Evolutionary conservation across 1,284 basidiomycete genomes (phyloP).

Genomic region (Ustilago trichophora): DNA sequence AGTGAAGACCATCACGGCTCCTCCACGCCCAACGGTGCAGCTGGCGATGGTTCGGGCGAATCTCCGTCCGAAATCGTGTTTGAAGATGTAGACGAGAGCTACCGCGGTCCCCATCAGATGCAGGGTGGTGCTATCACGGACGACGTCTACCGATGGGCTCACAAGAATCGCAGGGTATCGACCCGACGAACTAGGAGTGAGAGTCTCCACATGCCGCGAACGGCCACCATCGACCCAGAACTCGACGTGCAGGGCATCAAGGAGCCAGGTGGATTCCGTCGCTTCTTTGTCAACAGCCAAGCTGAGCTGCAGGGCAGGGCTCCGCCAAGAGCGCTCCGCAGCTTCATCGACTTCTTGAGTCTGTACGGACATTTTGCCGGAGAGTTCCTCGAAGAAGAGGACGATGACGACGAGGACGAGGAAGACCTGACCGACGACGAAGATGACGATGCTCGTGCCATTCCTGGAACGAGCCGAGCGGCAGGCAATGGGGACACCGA

Average conservation of each 20-base stretch:
- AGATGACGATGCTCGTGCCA: slow-evolving; percentile 31
- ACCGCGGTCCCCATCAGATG: slow-evolving; percentile 59
- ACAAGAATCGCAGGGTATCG: slow-evolving; percentile 55
- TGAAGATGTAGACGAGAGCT: slow-evolving; percentile 48
- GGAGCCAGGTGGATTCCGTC: slow-evolving; percentile 63
- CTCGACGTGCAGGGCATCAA: slow-evolving; percentile 57
- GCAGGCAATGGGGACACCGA: slow-evolving; percentile 52
- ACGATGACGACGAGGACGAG: slow-evolving; percentile 55
- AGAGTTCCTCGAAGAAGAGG: slow-evolving; percentile 60
- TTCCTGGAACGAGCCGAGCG: slow-evolving; percentile 39
- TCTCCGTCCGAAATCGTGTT: slow-evolving; percentile 20
- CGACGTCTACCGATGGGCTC: slow-evolving; percentile 65
- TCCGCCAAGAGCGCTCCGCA: slow-evolving; percentile 59
- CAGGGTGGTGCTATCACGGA: slow-evolving; percentile 65
- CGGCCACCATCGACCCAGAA: slow-evolving; percentile 56
- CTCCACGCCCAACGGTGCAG: slow-evolving; percentile 6
- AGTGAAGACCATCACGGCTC: slow-evolving; percentile 15
- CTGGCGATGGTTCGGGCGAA: slow-evolving; percentile 5
- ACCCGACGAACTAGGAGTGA: slow-evolving; percentile 52
- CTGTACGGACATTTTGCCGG: slow-evolving; percentile 65
- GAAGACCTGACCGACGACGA: slow-evolving; percentile 47
- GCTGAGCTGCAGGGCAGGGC: slow-evolving; percentile 59
- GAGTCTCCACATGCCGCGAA: slow-evolving; percentile 61
- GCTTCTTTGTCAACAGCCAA: slow-evolving; percentile 58
- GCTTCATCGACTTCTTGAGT: slow-evolving; percentile 65